Evolutionary conservation across 1,284 basidiomycete genomes (phyloP).

Genomic region (Apiotrichum sp.): DNA sequence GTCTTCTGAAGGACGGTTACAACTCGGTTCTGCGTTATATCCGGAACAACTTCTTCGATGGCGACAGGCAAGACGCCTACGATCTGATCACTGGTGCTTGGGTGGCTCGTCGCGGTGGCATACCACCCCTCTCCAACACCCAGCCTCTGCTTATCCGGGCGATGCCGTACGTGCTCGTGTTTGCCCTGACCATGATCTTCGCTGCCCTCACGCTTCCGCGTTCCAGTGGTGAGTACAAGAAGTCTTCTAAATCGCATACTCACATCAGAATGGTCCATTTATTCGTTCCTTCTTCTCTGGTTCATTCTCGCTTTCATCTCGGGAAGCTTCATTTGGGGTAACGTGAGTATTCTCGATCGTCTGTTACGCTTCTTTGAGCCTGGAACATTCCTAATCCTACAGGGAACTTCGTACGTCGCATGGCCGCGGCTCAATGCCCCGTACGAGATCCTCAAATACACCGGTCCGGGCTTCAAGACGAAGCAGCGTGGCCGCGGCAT

Average conservation of each 20-base stretch:
- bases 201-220: slow-evolving; percentile 76
- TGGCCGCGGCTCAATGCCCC: slow-evolving; percentile 88
- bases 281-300: slow-evolving; percentile 71
- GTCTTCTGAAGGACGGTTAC: slow-evolving; percentile 75
- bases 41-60: slow-evolving; percentile 97
- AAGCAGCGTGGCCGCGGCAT: slow-evolving; percentile 68
- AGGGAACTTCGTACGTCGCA: slow-evolving; percentile 65
- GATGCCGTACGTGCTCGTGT: slow-evolving; percentile 77
- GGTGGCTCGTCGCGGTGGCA: slow-evolving; percentile 65
- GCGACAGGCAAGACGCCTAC: slow-evolving; percentile 85
- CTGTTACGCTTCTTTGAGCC: too few species aligned
- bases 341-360: slow-evolving; percentile 45
- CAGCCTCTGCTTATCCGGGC: slow-evolving; percentile 74
- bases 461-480: slow-evolving; percentile 76
- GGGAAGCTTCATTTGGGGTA: slow-evolving; percentile 63
- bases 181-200: slow-evolving; percentile 79
- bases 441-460: slow-evolving; percentile 76
- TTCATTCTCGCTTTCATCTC: slow-evolving; percentile 59
- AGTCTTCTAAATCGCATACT: background rate
- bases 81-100: slow-evolving; percentile 91
- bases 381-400: background rate
- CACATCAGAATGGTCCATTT: slow-evolving; percentile 29
- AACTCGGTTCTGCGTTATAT: slow-evolving; percentile 84
- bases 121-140: slow-evolving; percentile 67
- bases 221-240: slow-evolving; percentile 61